Base-by-base conservation (phyloP, 2,329 filamentous ascomycete genomes). In the Dichotomopilus funicola region DNA sequence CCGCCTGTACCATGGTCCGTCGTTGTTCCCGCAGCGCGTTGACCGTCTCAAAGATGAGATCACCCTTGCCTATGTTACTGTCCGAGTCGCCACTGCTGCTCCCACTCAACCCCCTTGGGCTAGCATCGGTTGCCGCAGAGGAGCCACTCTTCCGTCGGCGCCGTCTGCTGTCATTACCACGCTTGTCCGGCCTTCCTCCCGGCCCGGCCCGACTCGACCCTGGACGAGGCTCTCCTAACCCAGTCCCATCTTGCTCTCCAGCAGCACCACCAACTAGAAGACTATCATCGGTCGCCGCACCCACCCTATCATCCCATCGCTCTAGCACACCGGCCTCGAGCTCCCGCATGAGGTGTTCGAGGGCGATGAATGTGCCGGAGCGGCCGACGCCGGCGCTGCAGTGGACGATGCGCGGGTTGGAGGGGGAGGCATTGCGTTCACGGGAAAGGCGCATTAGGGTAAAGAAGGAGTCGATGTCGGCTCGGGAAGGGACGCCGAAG, bases 1-100 rank as follows among this genome's bases (percentile, higher is more conserved):
- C 88, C 46, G 88, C 86, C 72, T 97, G 94, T 5, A 99, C 94
- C 94, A 99, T 99, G 72, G 86, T 89, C 75, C 89, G 88, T 13
- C 94, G 82, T 75, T 99, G 94, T 70, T 92, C 83, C 45, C 94
- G 82, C 54, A 99, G 78, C 58, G 75, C 73, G 64, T 95, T 87
- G 53, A 99, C 91, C 0, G 88, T 87, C 13, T 87, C 79, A 62
- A 85, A 88, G 42, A 99, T 79, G 2, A 87, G 80, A 65, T 96
- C 91, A 64, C 36, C 62, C 56, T 7, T 46, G 46, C 31, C 38
- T 44, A 9, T 12, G 38, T 46, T 37, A 8, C 33, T n/a, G 27
- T 47, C 31, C 6, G 41, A 60, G 62, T 41, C 46, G 4, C 34
- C 37, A 13, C 38, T 42, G 8, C 49, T 10, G 8, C 41, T 51